phyloP scores from a whole-genome alignment of 2,329 filamentous ascomycete species.

The Boeremia lycopersici region DNA sequence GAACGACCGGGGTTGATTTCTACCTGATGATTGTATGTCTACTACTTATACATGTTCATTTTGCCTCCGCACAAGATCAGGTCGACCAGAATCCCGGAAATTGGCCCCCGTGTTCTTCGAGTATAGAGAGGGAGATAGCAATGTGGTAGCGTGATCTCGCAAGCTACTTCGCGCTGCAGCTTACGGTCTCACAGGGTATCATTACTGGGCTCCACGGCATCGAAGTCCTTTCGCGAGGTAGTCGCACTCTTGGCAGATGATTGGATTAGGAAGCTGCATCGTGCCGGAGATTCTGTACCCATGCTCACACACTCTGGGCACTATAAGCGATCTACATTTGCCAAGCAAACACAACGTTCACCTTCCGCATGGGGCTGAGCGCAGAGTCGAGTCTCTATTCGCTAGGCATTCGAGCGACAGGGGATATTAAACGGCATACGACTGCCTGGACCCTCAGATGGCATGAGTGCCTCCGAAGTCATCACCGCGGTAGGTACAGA shows the following conservation, averaged over 20 bases:
- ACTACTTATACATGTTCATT: slow-evolving; percentile 13
- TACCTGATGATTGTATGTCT: neutral
- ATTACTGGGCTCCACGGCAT: slow-evolving; percentile 10
- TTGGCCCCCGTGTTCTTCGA: slow-evolving; percentile 4
- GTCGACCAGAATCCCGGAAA: slow-evolving; percentile 7
- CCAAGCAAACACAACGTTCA: slow-evolving; percentile 15
- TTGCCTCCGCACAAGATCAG: neutral
- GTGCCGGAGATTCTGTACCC: slow-evolving; percentile 4
- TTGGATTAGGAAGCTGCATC: slow-evolving; percentile 14
- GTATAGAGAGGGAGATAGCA: slow-evolving; percentile 6
- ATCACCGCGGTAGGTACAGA: neutral
- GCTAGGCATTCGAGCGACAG: slow-evolving; percentile 6
- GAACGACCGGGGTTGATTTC: slow-evolving; percentile 17
- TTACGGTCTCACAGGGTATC: slow-evolving; percentile 8
- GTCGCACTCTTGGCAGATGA: slow-evolving; percentile 10
- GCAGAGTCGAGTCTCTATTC: slow-evolving; percentile 4
- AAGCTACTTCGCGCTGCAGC: slow-evolving; percentile 10
- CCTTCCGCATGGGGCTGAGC: slow-evolving; percentile 19
- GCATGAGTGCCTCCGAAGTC: neutral
- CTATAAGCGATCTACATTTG: slow-evolving; percentile 17
- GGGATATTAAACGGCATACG: slow-evolving; percentile 13
- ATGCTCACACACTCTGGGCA: slow-evolving; percentile 9
- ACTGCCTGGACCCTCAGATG: slow-evolving; percentile 4
- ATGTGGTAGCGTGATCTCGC: slow-evolving; percentile 14
- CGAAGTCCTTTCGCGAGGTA: slow-evolving; percentile 10